Evolutionary conservation across 2,329 filamentous ascomycete species (phyloP).

Genomic region (Rhynchosporium agropyri): DNA sequence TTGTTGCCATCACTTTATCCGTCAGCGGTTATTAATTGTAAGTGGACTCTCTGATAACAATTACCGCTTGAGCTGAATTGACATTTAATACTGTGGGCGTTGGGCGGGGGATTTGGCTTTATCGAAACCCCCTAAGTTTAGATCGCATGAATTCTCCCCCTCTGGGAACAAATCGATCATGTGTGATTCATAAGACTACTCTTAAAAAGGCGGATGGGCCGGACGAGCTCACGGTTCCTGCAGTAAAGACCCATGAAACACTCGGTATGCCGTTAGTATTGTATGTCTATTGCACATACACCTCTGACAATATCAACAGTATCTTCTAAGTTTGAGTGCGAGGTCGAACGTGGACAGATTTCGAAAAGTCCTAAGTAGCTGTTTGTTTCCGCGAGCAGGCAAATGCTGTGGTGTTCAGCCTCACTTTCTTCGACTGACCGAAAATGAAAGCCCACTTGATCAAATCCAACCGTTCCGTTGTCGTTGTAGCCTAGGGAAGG

Average conservation of each 20-base stretch:
- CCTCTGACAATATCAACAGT: constrained; percentile 36
- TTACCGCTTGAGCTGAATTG: constrained; percentile 44
- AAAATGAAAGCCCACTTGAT: constrained; percentile 24
- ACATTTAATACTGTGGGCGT: constrained; percentile 43
- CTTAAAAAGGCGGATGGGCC: background rate
- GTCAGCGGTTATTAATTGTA: constrained; percentile 40
- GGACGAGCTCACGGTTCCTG: constrained; percentile 43
- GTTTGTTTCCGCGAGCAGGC: constrained; percentile 22
- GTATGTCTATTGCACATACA: constrained; percentile 43
- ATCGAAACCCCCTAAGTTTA: constrained; percentile 47
- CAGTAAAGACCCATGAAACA: constrained; percentile 47
- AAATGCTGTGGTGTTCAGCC: constrained; percentile 19
- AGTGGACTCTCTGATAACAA: constrained; percentile 43
- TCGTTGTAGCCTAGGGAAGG: constrained; percentile 23
- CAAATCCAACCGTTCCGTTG: constrained; percentile 30
- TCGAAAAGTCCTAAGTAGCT: constrained; percentile 44
- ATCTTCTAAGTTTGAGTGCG: constrained; percentile 42
- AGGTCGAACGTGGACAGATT: constrained; percentile 44
- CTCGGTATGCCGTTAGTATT: constrained; percentile 44
- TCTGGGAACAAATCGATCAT: constrained; percentile 31
- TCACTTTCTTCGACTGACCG: background rate
- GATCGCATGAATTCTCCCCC: constrained; percentile 41
- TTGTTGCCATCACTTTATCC: constrained; percentile 3
- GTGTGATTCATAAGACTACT: constrained; percentile 25
- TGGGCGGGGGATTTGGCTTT: constrained; percentile 45